Conservation (phyloP, 495 filamentous ascomycete species). For the Lindgomyces ingoldianus region DNA sequence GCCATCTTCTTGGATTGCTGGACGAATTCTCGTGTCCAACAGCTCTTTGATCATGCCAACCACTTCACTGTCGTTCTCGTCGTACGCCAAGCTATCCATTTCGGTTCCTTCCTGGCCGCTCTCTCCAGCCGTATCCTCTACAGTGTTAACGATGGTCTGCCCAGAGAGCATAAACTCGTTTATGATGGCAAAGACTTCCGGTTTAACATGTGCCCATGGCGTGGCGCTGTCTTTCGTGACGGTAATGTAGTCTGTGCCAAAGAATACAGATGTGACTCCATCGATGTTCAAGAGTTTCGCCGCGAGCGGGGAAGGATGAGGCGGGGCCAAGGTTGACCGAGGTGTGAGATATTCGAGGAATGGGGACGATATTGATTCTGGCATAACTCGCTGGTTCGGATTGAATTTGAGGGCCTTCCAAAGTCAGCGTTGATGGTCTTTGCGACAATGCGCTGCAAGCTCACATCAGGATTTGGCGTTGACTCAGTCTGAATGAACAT, state of each 20-base stretch:
- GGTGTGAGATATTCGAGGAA: conserved; percentile 91
- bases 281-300: conserved; percentile 87
- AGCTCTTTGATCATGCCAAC: conserved; percentile 98
- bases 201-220: conserved; percentile 92
- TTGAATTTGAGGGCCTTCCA: conserved; percentile 82
- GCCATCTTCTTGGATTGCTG: conserved; percentile 95
- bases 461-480: conserved; percentile 86
- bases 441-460: conserved; percentile 32
- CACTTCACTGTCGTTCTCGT: conserved; percentile 88
- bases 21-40: conserved; percentile 91
- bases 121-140: conserved; percentile 60
- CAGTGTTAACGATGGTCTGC: conserved; percentile 73
- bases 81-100: conserved; percentile 69
- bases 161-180: conserved; percentile 85
- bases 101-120: conserved; percentile 59
- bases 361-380: conserved; percentile 65
- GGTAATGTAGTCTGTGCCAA: conserved; percentile 93
- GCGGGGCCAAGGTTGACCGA: conserved; percentile 81
- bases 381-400: conserved; percentile 80
- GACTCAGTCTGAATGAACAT: conserved; percentile 97
- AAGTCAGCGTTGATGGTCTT: background rate
- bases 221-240: conserved; percentile 85
- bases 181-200: conserved; percentile 92
- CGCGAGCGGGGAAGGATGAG: conserved; percentile 90
- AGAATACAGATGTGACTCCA: conserved; percentile 91